Evolutionary conservation across 1,284 basidiomycete species (phyloP), one percentile per base, ranked within the genome.

Genomic region (Cryptococcus depauperatus): DNA sequence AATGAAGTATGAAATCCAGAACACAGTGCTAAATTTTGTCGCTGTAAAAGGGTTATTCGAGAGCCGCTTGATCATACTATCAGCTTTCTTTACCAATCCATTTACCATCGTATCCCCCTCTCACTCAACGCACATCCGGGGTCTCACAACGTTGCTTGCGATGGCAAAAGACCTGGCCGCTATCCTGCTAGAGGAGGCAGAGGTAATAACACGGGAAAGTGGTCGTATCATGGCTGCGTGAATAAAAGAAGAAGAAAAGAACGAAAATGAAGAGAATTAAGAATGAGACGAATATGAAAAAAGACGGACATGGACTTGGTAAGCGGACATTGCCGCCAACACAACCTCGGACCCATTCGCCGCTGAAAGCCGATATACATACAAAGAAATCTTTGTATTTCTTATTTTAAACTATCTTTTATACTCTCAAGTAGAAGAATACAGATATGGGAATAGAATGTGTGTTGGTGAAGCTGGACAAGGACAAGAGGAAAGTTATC

Each of bases 1-100:
- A 61, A 55, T 14, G 62, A 69, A 46, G 52, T 66, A 53, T 55
- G 71, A 58, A 56, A 50, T 16, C 45, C 44, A 27, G 50, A 52
- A 37, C 50, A 43, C 41, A 51, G 40, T 39, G 46, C 28, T 35
- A 51, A 28, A 25, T 49, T 47, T 38, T 47, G 21, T 44, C 41
- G 40, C 34, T 47, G 43, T 37, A 41, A 28, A 13, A 48, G 33
- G 14, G 46, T 40, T 19, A 43, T 23, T 21, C 46, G 45, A 21
- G 52, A 39, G 18, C 48, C 50, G 18, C 32, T 22, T 19, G 38
- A 33, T 38, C 37, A 21, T 30, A 35, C 16, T 25, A 9, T 34
- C 30, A 21, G 8, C 16, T 9, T 7, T 5, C 2, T 18, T n/a
- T 18, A 37, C 2, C 18, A 25, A n/a, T 21, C 18, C 35, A 13